These are phyloP conservation scores for Triadica sebifera DNA, from an alignment of 345 rosid species.

Conservation along the genomic window DNA sequence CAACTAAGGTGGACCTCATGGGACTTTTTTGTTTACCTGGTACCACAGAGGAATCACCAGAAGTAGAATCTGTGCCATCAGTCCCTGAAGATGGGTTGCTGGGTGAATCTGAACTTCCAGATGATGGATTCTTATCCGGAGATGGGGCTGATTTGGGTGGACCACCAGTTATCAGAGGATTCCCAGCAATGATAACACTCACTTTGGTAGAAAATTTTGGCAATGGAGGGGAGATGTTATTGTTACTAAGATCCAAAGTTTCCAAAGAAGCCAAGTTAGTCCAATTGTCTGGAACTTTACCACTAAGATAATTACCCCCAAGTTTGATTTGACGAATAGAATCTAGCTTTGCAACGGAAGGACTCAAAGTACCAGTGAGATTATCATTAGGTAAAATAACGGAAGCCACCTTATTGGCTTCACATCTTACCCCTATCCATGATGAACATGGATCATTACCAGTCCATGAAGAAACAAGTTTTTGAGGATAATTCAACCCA, in stretches of 20 bases:
- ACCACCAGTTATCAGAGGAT: conserved; percentile 36
- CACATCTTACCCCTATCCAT: conserved; percentile 60
- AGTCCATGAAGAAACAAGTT: conserved; percentile 55
- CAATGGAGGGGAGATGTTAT: conserved; percentile 57
- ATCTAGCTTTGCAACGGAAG: conserved; percentile 49
- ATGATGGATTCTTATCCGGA: conserved; percentile 23
- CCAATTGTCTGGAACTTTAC: conserved; percentile 57
- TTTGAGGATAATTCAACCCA: conserved; percentile 54
- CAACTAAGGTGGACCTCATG: conserved; percentile 32
- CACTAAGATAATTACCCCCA: conserved; percentile 44
- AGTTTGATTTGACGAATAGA: conserved; percentile 47
- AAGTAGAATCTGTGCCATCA: conserved; percentile 22
- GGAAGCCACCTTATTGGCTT: conserved; percentile 24
- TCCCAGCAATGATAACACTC: conserved; percentile 35
- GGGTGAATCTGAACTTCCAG: conserved; percentile 26
- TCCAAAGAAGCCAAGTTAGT: conserved; percentile 49
- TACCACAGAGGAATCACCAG: conserved; percentile 29
- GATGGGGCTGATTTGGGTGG: conserved; percentile 26
- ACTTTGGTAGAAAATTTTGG: conserved; percentile 43
- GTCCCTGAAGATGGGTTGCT: conserved; percentile 9
- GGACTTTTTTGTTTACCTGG: conserved; percentile 22
- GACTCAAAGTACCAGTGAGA: conserved; percentile 65
- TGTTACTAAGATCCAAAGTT: conserved; percentile 52
- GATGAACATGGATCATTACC: conserved; percentile 61
- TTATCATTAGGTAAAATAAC: conserved; percentile 45